Evolutionary conservation across 2,329 filamentous ascomycete species (phyloP).

Genomic region (Curvularia lunata): DNA sequence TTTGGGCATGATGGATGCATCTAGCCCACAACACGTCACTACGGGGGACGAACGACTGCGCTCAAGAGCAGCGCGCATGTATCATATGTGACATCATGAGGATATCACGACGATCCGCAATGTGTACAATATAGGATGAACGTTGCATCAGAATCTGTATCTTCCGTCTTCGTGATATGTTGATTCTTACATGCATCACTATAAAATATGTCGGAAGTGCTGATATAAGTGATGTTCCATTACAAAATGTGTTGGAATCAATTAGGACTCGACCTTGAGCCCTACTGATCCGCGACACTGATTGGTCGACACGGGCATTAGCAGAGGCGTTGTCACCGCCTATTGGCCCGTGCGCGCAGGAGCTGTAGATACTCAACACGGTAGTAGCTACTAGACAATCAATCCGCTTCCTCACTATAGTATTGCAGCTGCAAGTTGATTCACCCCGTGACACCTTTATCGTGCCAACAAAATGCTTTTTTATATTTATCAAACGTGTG

Average conservation of each 20-base stretch:
- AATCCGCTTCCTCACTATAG: too few relatives aligned
- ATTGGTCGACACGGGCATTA: too few relatives aligned
- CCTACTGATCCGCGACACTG: too few relatives aligned
- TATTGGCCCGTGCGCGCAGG: too few relatives aligned
- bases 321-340: too few relatives aligned
- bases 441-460: too few relatives aligned
- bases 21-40: conserved; percentile 2
- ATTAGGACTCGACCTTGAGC: too few relatives aligned
- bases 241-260: too few relatives aligned
- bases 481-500: neutral
- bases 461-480: too few relatives aligned
- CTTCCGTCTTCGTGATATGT: neutral
- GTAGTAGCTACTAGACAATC: too few relatives aligned
- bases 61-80: conserved; percentile 18
- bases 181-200: neutral
- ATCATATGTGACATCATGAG: conserved; percentile 29
- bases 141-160: conserved; percentile 8
- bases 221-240: neutral
- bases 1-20: conserved; percentile 6
- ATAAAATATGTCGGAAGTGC: neutral
- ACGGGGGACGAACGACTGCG: conserved; percentile 3
- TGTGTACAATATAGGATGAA: conserved; percentile 22
- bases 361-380: too few relatives aligned
- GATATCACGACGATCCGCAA: conserved; percentile 18
- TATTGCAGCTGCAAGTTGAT: too few relatives aligned